phyloP scores from a whole-genome alignment of 2,329 filamentous ascomycete genomes.

The Cercospora sp. region DNA sequence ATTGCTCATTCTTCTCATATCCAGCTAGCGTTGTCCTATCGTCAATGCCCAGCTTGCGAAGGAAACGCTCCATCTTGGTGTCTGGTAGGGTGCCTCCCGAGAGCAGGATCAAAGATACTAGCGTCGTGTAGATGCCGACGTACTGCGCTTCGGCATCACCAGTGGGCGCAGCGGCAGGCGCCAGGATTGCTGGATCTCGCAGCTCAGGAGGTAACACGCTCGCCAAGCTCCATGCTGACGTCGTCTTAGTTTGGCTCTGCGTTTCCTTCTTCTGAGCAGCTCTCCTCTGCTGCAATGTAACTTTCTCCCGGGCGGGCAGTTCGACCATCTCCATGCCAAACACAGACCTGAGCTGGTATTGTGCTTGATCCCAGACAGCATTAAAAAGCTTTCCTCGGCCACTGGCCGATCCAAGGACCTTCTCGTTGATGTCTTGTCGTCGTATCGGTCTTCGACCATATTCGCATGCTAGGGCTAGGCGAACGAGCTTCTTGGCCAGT shows the following conservation, averaged over 20 bases:
- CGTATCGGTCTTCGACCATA: slow-evolving; percentile 60
- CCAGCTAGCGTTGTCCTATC: slow-evolving; percentile 61
- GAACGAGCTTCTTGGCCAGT: slow-evolving; percentile 62
- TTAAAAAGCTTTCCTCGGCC: slow-evolving; percentile 63
- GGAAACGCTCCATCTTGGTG: slow-evolving; percentile 72
- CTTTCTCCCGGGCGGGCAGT: slow-evolving; percentile 76
- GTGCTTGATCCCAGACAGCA: slow-evolving; percentile 72
- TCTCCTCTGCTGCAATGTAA: slow-evolving; percentile 76
- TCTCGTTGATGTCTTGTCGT: slow-evolving; percentile 58
- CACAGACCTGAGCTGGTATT: slow-evolving; percentile 65
- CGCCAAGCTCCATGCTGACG: slow-evolving; percentile 68
- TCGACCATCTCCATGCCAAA: slow-evolving; percentile 96
- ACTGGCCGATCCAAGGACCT: slow-evolving; percentile 69
- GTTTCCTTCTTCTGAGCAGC: slow-evolving; percentile 58
- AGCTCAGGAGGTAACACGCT: slow-evolving; percentile 70
- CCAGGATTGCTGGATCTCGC: slow-evolving; percentile 63
- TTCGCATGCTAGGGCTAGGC: slow-evolving; percentile 61
- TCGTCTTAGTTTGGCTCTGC: slow-evolving; percentile 42
- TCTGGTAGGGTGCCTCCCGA: slow-evolving; percentile 72
- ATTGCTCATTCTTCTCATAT: slow-evolving; percentile 68
- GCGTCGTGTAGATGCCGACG: slow-evolving; percentile 73
- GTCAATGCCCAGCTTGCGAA: slow-evolving; percentile 73
- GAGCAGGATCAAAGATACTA: slow-evolving; percentile 75
- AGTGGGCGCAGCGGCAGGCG: slow-evolving; percentile 66
- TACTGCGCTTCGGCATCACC: slow-evolving; percentile 73